Conservation (phyloP, 2,329 filamentous ascomycete species). For the Alternaria ventricosa region DNA sequence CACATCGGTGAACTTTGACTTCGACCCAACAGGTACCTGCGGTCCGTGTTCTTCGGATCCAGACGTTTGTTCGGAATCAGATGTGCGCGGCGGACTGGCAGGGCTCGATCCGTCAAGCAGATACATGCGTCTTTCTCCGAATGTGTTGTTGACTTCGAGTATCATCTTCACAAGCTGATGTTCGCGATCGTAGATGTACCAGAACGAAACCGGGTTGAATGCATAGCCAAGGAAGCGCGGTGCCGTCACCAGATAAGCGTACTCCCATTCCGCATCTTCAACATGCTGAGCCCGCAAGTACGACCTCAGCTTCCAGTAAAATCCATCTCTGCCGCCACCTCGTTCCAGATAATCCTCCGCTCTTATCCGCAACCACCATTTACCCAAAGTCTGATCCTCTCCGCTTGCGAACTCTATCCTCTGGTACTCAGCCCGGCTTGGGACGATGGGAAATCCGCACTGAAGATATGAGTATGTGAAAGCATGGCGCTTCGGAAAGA, state of each 20-base stretch:
- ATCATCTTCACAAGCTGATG: constrained; percentile 69
- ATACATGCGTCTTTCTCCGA: constrained; percentile 73
- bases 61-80: constrained; percentile 13
- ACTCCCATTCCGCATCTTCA: constrained; percentile 66
- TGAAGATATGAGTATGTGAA: constrained; percentile 76
- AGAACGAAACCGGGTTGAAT: constrained; percentile 80
- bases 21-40: constrained; percentile 1
- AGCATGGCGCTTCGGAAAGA: constrained; percentile 71
- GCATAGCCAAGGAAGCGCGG: constrained; percentile 72
- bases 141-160: constrained; percentile 78
- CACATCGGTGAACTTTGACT: constrained; percentile 54
- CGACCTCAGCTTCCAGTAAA: constrained; percentile 67
- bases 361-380: constrained; percentile 66
- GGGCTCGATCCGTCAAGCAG: constrained; percentile 55
- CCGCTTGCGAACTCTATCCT: constrained; percentile 24
- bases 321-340: constrained; percentile 58
- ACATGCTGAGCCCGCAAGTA: constrained; percentile 66
- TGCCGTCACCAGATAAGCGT: constrained; percentile 75
- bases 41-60: constrained; percentile 4
- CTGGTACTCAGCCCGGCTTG: constrained; percentile 53
- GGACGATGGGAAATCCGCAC: constrained; percentile 71
- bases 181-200: constrained; percentile 72
- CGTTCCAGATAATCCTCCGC: constrained; percentile 67
- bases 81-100: constrained; percentile 35
- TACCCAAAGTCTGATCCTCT: constrained; percentile 37